Conservation (phyloP, 129 eudicot genomes). For the Centaurea solstitialis region DNA sequence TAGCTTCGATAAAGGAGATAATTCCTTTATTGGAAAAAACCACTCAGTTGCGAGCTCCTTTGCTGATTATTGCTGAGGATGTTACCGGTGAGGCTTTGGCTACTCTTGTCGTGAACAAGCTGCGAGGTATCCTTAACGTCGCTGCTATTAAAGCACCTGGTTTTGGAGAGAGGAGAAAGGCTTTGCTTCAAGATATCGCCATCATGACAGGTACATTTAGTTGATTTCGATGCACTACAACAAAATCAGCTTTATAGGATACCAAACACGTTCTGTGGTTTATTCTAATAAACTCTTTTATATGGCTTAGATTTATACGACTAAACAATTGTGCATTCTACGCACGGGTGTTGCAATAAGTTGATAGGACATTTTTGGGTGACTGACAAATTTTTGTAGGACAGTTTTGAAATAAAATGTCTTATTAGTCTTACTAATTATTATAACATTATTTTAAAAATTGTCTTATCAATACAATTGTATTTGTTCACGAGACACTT, state of each 20-base stretch:
- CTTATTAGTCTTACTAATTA: neutral
- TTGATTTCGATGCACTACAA: neutral
- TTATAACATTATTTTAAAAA: too few relatives aligned
- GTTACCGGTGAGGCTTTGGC: constrained; percentile 77
- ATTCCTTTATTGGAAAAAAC: constrained; percentile 73
- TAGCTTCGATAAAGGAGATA: constrained; percentile 71
- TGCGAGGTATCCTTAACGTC: constrained; percentile 62
- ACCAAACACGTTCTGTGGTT: neutral
- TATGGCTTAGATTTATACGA: neutral
- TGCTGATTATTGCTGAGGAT: constrained; percentile 66
- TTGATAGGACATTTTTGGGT: neutral
- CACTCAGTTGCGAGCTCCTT: constrained; percentile 63
- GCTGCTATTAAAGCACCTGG: constrained; percentile 85
- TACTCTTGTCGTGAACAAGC: constrained; percentile 71
- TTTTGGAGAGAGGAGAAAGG: constrained; percentile 71
- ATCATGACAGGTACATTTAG: constrained; percentile 52
- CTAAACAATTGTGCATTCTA: neutral
- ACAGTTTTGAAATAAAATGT: neutral
- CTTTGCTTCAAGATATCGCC: constrained; percentile 76
- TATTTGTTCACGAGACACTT: neutral
- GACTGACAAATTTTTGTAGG: neutral
- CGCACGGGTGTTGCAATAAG: neutral
- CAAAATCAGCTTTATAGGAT: neutral
- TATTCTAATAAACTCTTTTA: too few relatives aligned
- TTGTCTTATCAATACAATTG: too few relatives aligned